phyloP scores from a whole-genome alignment of 306 rosid species.

The Erythrophleum fordii region DNA sequence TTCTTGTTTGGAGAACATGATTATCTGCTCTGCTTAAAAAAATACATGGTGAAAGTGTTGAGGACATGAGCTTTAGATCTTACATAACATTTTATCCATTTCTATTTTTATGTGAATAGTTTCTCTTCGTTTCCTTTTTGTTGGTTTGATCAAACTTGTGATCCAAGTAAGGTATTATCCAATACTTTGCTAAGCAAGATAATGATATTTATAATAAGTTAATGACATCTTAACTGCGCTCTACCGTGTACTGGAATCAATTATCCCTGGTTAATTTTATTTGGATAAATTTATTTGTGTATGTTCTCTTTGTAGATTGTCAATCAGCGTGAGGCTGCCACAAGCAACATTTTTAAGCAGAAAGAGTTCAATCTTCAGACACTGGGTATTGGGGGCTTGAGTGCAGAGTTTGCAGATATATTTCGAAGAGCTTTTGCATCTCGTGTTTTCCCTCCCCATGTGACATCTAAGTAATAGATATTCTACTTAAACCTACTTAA shows the following conservation, averaged over 20 bases:
- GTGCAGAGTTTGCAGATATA: constrained; percentile 94
- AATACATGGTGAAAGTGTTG: neutral
- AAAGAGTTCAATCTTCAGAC: constrained; percentile 94
- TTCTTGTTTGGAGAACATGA: neutral
- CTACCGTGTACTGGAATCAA: neutral
- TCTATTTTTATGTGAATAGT: neutral
- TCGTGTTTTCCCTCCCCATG: constrained; percentile 97
- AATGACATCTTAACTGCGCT: constrained; percentile 8
- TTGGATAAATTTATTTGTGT: constrained; percentile 25
- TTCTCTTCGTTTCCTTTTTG: neutral
- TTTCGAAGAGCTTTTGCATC: constrained; percentile 99
- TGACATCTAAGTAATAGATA: constrained; percentile 80
- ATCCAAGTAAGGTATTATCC: constrained; percentile 34
- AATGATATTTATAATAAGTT: constrained; percentile 4
- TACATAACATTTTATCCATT: neutral
- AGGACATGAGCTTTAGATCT: neutral
- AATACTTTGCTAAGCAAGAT: constrained; percentile 25
- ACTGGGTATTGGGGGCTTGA: constrained; percentile 94
- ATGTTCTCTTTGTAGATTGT: constrained; percentile 65
- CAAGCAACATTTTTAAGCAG: constrained; percentile 86
- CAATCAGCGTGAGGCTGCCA: constrained; percentile 93
- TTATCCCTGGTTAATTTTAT: neutral
- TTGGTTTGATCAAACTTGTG: neutral
- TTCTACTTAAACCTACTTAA: constrained; percentile 24
- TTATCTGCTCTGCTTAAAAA: neutral